Conservation (phyloP, 805 yeast species). For the Priceomyces medius region DNA sequence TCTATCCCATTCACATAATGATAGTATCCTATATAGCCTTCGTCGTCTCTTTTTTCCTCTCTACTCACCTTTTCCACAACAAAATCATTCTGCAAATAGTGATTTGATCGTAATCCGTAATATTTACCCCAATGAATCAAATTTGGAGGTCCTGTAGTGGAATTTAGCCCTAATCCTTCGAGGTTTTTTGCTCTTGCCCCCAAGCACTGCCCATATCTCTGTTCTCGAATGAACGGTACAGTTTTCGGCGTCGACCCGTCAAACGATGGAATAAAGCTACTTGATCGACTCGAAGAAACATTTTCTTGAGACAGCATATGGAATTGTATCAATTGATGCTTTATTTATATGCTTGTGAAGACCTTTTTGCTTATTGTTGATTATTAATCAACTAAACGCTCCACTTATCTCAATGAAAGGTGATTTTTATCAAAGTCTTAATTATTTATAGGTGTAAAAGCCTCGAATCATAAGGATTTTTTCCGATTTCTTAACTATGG, state of each 20-base stretch:
- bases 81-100: slow-evolving; percentile 29
- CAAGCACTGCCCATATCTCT: slow-evolving; percentile 27
- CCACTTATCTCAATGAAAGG: too few species aligned
- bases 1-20: slow-evolving; percentile 39
- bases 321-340: background rate
- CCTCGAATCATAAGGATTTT: too few species aligned
- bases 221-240: slow-evolving; percentile 27
- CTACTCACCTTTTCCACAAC: slow-evolving; percentile 8
- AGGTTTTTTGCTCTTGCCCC: slow-evolving; percentile 25
- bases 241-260: background rate
- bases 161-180: slow-evolving; percentile 12
- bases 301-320: background rate
- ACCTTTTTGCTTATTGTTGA: too few species aligned
- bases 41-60: slow-evolving; percentile 25
- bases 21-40: slow-evolving; percentile 40
- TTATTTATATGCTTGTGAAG: too few species aligned
- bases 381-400: too few species aligned
- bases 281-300: background rate
- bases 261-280: background rate
- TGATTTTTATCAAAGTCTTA: too few species aligned
- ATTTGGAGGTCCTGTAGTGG: slow-evolving; percentile 36
- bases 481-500: too few species aligned
- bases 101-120: slow-evolving; percentile 28
- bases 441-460: too few species aligned
- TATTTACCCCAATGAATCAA: slow-evolving; percentile 39